A percentile compares a stretch with the other conserved stretches of the same genome.
phyloP scores from a whole-genome alignment of 2,329 filamentous ascomycete genomes.

The Claviceps fusiformis region DNA sequence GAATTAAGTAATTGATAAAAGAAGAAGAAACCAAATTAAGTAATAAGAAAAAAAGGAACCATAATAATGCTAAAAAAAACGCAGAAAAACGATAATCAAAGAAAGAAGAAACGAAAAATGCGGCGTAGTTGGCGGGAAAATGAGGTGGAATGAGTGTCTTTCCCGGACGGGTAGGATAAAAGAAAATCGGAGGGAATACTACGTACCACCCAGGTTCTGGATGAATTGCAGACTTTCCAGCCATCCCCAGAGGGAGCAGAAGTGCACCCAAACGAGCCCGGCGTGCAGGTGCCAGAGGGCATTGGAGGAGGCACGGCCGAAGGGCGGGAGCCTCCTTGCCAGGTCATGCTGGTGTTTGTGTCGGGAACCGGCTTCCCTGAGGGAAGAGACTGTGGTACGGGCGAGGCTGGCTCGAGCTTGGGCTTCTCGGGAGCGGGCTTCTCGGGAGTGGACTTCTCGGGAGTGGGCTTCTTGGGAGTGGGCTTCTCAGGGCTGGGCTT shows the following conservation, averaged over 20 bases:
- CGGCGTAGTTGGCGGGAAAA: neutral
- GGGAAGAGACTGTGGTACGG: no score
- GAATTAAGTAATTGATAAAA: no score
- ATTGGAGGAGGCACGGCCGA: neutral
- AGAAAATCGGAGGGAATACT: neutral
- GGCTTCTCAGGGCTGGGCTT: no score
- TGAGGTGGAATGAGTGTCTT: neutral
- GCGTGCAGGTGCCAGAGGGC: neutral
- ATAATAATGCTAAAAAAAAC: no score
- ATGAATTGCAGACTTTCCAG: constrained; percentile 2
- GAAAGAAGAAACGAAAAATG: neutral
- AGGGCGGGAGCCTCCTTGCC: neutral
- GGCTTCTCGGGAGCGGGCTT: no score
- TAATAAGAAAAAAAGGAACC: neutral
- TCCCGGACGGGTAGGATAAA: neutral
- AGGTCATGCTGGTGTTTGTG: neutral
- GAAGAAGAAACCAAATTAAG: neutral
- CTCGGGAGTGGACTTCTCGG: no score
- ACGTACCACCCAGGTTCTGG: constrained; percentile 1
- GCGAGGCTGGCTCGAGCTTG: no score
- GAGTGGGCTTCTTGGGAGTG: no score
- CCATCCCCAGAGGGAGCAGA: neutral
- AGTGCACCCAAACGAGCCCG: neutral
- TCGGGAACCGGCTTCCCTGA: neutral
- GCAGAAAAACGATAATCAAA: no score